Evolutionary conservation across 2,329 filamentous ascomycete species (phyloP).

Genomic region (Aspergillus niger): DNA sequence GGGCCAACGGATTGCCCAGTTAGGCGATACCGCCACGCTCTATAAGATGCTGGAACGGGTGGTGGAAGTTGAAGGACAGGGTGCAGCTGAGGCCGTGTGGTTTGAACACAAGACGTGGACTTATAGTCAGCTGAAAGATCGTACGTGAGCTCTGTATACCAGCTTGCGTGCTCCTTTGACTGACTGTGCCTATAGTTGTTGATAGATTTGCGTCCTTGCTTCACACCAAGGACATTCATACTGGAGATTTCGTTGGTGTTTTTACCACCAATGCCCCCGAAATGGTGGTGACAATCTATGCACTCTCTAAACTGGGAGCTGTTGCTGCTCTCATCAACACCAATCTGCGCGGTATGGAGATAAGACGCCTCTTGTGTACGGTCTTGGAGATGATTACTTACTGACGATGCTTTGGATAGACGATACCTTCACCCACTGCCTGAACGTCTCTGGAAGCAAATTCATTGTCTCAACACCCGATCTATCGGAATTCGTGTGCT

Average conservation of each 20-base stretch:
- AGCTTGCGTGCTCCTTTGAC: background rate
- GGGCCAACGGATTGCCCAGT: slow-evolving; percentile 35
- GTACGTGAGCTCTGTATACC: slow-evolving; percentile 30
- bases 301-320: slow-evolving; percentile 50
- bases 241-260: slow-evolving; percentile 48
- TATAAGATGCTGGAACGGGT: slow-evolving; percentile 48
- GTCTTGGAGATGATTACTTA: background rate
- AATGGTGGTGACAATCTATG: slow-evolving; percentile 49
- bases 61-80: slow-evolving; percentile 42
- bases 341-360: slow-evolving; percentile 46
- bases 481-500: slow-evolving; percentile 38
- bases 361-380: background rate
- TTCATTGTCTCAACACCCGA: slow-evolving; percentile 50
- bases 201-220: slow-evolving; percentile 49
- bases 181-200: slow-evolving; percentile 37
- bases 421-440: slow-evolving; percentile 49
- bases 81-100: slow-evolving; percentile 48
- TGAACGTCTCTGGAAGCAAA: slow-evolving; percentile 45
- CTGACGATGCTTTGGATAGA: slow-evolving; percentile 28
- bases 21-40: slow-evolving; percentile 44
- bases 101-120: slow-evolving; percentile 54
- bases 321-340: slow-evolving; percentile 51
- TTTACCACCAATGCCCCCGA: slow-evolving; percentile 54
- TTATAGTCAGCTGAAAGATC: slow-evolving; percentile 47
- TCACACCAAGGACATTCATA: slow-evolving; percentile 37